Base-by-base conservation (phyloP, 352 stramenopile genomes). In the Globisporangium barbulae region DNA sequence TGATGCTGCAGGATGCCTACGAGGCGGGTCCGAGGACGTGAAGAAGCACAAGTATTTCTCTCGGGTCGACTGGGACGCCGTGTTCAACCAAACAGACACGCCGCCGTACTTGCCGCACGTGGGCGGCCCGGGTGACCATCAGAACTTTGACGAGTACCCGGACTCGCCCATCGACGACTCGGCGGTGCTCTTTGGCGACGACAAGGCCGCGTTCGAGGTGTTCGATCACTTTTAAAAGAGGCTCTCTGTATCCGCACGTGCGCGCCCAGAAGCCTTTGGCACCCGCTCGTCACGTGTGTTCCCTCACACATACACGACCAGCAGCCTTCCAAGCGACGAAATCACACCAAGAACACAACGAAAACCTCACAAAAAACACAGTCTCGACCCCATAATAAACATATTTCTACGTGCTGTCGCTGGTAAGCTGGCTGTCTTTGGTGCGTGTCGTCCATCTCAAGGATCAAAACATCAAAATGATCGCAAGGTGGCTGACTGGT, bases 81-180 rank as follows among this genome's bases (percentile, higher is more conserved):
- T 95, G 58, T 83, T 94, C 47, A 67, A 86, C 53, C 78, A 80
- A 59, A 78, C 82, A 35, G 85, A 94, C 45, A 65, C 81, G 30
- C 74, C 91, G 57, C 89, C 88, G 58, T 97, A 97, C 60, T 57
- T 97, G 50, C 93, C 93, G 15, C 81, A 88, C 25, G 80, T 97
- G 22, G 72, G 78, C 1, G 89, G 89, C 4, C 85, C 88, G 2
- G 87, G 84, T 2, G 93, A 98, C 60, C 93, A 97, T 63, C 85
- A 88, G 70, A 93, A 98, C 84, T 98, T 98, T 72, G 93, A 98
- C 69, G 80, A 90, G 69, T 98, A 98, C 71, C 91, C 92, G 2
- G 91, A 98, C 67, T 96, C 86, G 19, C 88, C 91, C 39, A 74
- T 94, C 58, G 89, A 96, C 63, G 81, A 94, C 66, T 85, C 84